Percentiles rank a stretch among this genome's conserved stretches.
These are phyloP conservation scores for Xylariaceae sp. DNA, from an alignment of 2,329 filamentous ascomycete genomes.

Conservation along the genomic window DNA sequence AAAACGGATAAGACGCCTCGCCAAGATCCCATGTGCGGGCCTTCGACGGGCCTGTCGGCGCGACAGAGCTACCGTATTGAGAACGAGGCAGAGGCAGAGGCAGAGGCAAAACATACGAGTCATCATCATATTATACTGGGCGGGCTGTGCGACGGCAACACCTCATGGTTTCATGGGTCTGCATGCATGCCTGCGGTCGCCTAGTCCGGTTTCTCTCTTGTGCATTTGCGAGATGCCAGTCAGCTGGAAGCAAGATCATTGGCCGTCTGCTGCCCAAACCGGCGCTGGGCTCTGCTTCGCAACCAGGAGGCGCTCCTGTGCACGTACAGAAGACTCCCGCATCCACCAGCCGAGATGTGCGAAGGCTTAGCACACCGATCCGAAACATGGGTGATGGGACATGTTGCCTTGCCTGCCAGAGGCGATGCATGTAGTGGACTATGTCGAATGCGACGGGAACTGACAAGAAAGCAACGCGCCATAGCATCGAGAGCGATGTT, in stretches of 20 bases:
- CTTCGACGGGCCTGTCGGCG: too few relatives aligned
- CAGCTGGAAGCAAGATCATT: slow-evolving; percentile 24
- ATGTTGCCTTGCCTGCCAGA: neutral
- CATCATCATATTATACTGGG: slow-evolving; percentile 7
- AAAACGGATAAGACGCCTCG: too few relatives aligned
- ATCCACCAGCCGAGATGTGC: slow-evolving; percentile 1
- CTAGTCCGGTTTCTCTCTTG: slow-evolving; percentile 6
- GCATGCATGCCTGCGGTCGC: slow-evolving; percentile 13
- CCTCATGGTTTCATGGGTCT: slow-evolving; percentile 17
- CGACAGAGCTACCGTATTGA: slow-evolving; percentile 3
- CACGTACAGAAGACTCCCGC: neutral
- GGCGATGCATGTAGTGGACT: too few relatives aligned
- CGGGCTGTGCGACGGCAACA: slow-evolving; percentile 13
- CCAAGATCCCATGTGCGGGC: too few relatives aligned
- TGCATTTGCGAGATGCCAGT: slow-evolving; percentile 19
- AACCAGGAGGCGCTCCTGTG: neutral
- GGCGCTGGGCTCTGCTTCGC: slow-evolving; percentile 13
- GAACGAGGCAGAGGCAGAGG: too few relatives aligned
- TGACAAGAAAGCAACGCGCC: too few relatives aligned
- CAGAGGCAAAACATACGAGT: slow-evolving; percentile 7
- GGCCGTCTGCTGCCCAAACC: slow-evolving; percentile 14
- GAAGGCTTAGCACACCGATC: slow-evolving; percentile 11
- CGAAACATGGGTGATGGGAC: slow-evolving; percentile 4
- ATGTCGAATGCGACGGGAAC: too few relatives aligned
- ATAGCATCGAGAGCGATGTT: too few relatives aligned